Evolutionary conservation across 2,329 filamentous ascomycete species (phyloP).

Genomic region (Epichloe uncinata): DNA sequence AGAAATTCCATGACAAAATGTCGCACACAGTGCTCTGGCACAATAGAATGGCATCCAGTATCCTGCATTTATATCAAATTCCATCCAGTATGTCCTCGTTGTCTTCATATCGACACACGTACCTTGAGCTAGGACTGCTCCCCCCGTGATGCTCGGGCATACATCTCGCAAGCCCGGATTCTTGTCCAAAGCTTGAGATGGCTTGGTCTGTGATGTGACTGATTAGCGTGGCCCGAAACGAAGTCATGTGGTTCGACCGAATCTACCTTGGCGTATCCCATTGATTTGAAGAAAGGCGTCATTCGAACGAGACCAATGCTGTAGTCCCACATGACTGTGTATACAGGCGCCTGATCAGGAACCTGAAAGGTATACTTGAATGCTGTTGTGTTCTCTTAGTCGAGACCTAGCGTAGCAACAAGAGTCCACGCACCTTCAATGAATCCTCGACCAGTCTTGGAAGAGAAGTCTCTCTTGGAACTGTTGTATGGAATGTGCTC

Average conservation of each 20-base stretch:
- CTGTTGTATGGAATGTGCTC: slow-evolving; percentile 88
- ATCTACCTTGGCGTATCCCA: slow-evolving; percentile 69
- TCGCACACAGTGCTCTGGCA: slow-evolving; percentile 74
- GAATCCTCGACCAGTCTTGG: slow-evolving; percentile 74
- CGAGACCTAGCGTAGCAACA: neutral
- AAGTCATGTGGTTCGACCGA: neutral
- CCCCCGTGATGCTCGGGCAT: slow-evolving; percentile 88
- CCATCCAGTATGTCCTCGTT: slow-evolving; percentile 7
- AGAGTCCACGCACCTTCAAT: slow-evolving; percentile 57
- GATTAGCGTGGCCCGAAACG: slow-evolving; percentile 8
- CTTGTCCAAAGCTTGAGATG: slow-evolving; percentile 64
- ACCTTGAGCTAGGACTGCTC: slow-evolving; percentile 83
- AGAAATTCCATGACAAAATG: slow-evolving; percentile 77
- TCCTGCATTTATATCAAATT: slow-evolving; percentile 34
- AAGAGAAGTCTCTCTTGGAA: slow-evolving; percentile 78
- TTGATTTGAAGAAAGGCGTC: slow-evolving; percentile 88
- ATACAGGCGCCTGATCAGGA: slow-evolving; percentile 52
- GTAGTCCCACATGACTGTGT: slow-evolving; percentile 92
- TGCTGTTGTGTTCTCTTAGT: slow-evolving; percentile 32
- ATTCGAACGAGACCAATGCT: slow-evolving; percentile 87
- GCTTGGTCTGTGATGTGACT: slow-evolving; percentile 53
- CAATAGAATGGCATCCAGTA: slow-evolving; percentile 95
- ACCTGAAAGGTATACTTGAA: slow-evolving; percentile 73
- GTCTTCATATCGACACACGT: slow-evolving; percentile 16
- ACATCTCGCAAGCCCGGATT: slow-evolving; percentile 82